These are phyloP conservation scores for Amylostereum chailletii DNA, from an alignment of 1,284 basidiomycete species.

Conservation along the genomic window DNA sequence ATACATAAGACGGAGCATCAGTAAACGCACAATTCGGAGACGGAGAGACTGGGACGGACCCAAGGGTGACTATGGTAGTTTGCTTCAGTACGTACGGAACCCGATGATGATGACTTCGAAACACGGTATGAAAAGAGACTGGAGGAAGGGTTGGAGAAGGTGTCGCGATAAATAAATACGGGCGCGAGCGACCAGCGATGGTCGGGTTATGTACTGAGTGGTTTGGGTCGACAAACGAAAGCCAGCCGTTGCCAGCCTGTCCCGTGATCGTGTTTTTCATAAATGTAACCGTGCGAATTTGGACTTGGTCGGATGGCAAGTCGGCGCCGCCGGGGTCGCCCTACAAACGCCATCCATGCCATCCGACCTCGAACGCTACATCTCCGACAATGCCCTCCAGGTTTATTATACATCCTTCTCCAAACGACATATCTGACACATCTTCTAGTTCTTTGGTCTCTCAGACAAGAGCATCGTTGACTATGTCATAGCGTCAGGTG, in stretches of 20 bases:
- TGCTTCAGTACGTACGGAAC: not conserved
- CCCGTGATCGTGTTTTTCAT: not conserved
- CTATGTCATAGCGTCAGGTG: slow-evolving; percentile 80
- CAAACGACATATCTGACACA: not conserved
- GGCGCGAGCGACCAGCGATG: not conserved
- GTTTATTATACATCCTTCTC: slow-evolving; percentile 33
- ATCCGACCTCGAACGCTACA: slow-evolving; percentile 65
- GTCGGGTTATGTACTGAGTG: too few species aligned
- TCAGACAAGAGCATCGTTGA: slow-evolving; percentile 78
- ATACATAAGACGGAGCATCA: not conserved
- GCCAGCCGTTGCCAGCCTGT: not conserved
- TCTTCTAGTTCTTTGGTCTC: slow-evolving; percentile 65
- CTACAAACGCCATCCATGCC: slow-evolving; percentile 29
- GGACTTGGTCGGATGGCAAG: not conserved
- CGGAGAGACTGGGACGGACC: not conserved
- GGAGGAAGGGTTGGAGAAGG: not conserved
- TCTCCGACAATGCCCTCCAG: slow-evolving; percentile 79
- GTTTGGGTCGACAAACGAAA: not conserved
- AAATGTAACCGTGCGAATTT: not conserved
- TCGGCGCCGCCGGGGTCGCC: not conserved
- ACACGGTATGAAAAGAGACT: not conserved
- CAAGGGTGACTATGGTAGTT: not conserved
- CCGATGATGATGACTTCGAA: not conserved
- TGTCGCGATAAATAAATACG: not conserved
- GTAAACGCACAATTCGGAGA: not conserved